phyloP scores from a whole-genome alignment of 177 flowering plant species.

The Tripterygium wilfordii region DNA sequence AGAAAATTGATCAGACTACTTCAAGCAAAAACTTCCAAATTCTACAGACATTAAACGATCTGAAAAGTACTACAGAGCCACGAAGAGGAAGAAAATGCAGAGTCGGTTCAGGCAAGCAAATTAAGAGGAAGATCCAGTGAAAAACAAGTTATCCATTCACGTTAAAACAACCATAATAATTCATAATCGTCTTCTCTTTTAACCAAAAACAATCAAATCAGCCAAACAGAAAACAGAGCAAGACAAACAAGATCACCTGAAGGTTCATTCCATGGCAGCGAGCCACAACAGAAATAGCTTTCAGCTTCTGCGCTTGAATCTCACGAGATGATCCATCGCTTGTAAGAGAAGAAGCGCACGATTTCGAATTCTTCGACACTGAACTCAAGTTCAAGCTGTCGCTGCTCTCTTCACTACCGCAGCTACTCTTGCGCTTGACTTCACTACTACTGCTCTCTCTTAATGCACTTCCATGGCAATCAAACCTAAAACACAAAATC shows the following conservation, averaged over 20 bases:
- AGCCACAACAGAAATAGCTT: slow-evolving; percentile 23
- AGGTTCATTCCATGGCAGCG: slow-evolving; percentile 26
- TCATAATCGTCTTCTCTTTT: no score
- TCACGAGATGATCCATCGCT: slow-evolving; percentile 20
- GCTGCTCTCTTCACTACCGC: background rate
- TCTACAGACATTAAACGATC: no score
- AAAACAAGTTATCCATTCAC: no score
- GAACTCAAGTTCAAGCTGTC: slow-evolving; percentile 11
- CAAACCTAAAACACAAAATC: slow-evolving; percentile 2
- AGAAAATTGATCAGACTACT: no score
- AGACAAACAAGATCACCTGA: slow-evolving; percentile 21
- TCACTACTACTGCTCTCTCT: background rate
- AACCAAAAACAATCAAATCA: background rate
- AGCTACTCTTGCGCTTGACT: no score
- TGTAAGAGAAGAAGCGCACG: slow-evolving; percentile 25
- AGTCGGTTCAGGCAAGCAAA: no score
- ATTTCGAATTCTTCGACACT: slow-evolving; percentile 21
- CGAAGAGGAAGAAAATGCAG: no score
- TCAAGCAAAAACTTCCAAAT: no score
- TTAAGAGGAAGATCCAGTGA: no score
- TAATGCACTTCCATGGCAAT: slow-evolving; percentile 1
- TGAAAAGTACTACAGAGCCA: no score
- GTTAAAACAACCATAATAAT: no score
- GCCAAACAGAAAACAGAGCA: background rate
- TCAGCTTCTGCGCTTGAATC: slow-evolving; percentile 11